Evolutionary conservation across 2,329 filamentous ascomycete genomes (phyloP).

Genomic region (Pseudogymnoascus pannorum): DNA sequence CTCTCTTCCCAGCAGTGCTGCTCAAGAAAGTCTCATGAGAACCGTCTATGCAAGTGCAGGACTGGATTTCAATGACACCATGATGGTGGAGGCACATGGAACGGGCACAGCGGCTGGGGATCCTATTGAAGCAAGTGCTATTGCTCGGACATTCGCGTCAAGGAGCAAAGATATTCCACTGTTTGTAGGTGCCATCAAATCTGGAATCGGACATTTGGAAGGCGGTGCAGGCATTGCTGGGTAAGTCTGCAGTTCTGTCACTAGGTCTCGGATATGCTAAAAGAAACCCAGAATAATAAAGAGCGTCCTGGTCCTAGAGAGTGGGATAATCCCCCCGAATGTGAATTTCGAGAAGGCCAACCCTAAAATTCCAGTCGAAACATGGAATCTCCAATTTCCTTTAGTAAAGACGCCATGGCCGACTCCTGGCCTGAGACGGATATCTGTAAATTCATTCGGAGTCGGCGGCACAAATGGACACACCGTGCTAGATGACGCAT

Average conservation of each 20-base stretch:
- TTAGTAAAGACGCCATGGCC: background rate
- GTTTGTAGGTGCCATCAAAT: slow-evolving; percentile 19
- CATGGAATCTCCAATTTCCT: background rate
- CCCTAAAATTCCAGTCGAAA: slow-evolving; percentile 11
- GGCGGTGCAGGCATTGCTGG: slow-evolving; percentile 19
- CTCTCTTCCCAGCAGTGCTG: slow-evolving; percentile 33
- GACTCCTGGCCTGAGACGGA: slow-evolving; percentile 9
- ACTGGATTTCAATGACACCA: slow-evolving; percentile 10
- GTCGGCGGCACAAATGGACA: slow-evolving; percentile 42
- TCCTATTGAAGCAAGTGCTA: slow-evolving; percentile 13
- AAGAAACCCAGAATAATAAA: slow-evolving; percentile 14
- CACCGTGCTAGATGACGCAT: slow-evolving; percentile 23
- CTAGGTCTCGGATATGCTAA: background rate
- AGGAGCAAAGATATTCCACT: slow-evolving; percentile 13
- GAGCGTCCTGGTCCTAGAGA: slow-evolving; percentile 25
- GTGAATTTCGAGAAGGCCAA: slow-evolving; percentile 27
- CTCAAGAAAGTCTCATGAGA: slow-evolving; percentile 31
- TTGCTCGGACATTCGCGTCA: slow-evolving; percentile 16
- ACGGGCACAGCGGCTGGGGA: slow-evolving; percentile 12
- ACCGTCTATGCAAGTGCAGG: slow-evolving; percentile 24
- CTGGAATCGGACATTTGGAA: slow-evolving; percentile 24
- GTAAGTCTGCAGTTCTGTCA: background rate
- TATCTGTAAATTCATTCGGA: slow-evolving; percentile 28
- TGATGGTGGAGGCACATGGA: slow-evolving; percentile 15
- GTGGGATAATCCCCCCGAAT: slow-evolving; percentile 25